Percentiles rank a stretch among this genome's conserved stretches.
Evolutionary conservation across 176 grass and related monocot genomes (phyloP).

Genomic region (Oryza meyeriana): DNA sequence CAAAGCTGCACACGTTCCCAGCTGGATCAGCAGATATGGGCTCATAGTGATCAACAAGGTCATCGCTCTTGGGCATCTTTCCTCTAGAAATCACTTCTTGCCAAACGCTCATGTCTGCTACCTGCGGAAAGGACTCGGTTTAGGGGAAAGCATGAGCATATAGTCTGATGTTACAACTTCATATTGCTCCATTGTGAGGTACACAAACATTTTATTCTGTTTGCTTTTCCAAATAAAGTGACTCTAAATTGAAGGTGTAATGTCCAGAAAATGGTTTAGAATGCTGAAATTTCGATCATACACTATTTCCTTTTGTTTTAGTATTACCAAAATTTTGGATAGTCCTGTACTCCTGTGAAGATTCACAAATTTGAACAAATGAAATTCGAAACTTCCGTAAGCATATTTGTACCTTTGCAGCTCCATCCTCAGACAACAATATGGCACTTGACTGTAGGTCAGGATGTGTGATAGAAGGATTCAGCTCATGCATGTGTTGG

Average conservation of each 20-base stretch:
- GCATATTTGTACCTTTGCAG: conserved; percentile 67
- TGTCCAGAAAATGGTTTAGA: conserved; percentile 6
- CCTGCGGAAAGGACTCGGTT: conserved; percentile 41
- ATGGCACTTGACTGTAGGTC: conserved; percentile 74
- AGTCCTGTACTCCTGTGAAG: neutral
- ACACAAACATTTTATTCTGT: neutral
- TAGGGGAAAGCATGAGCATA: conserved; percentile 6
- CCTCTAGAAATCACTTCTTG: conserved; percentile 55
- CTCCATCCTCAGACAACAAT: conserved; percentile 87
- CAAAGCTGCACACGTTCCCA: conserved; percentile 91
- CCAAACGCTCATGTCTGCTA: conserved; percentile 80
- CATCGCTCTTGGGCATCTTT: conserved; percentile 50
- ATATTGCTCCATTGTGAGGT: neutral
- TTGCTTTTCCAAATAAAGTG: conserved; percentile 1
- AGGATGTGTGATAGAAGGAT: conserved; percentile 69
- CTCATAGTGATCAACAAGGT: conserved; percentile 41
- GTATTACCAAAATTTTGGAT: neutral
- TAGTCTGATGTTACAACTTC: conserved; percentile 8
- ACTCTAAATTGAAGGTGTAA: conserved; percentile 18
- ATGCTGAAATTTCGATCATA: neutral
- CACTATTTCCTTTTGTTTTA: neutral
- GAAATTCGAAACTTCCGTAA: neutral
- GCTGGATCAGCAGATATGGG: conserved; percentile 56
- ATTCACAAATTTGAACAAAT: conserved; percentile 9
- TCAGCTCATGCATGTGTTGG: conserved; percentile 89